Conservation (phyloP, 441 rosid genomes). For the Eruca vesicaria region DNA sequence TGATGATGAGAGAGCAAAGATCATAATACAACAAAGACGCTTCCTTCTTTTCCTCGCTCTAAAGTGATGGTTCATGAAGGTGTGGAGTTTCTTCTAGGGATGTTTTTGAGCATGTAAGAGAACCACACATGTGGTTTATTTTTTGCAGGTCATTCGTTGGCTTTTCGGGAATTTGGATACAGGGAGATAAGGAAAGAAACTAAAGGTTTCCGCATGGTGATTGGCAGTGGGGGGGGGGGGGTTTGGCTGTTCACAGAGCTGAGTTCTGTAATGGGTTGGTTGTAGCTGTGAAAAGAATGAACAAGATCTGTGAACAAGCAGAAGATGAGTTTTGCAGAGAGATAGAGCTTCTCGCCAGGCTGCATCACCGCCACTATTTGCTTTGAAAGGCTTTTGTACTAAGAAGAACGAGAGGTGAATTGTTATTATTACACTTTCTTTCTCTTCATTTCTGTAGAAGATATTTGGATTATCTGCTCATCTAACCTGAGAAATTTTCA, state of each 20-base stretch:
- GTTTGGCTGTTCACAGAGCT: constrained; percentile 86
- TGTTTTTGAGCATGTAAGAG: background rate
- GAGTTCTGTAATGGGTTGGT: constrained; percentile 66
- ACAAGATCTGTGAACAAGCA: constrained; percentile 75
- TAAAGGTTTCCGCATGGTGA: constrained; percentile 54
- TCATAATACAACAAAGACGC: constrained; percentile 47
- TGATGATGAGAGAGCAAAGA: constrained; percentile 42
- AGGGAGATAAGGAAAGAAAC: constrained; percentile 83
- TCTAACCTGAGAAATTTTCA: constrained; percentile 38
- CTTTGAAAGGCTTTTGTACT: constrained; percentile 85
- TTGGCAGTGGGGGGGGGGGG: constrained; percentile 97
- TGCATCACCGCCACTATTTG: constrained; percentile 96
- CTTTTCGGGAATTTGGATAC: constrained; percentile 75
- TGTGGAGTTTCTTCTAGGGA: constrained; percentile 23
- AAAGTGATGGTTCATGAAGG: constrained; percentile 69
- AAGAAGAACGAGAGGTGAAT: constrained; percentile 74
- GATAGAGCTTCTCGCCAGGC: constrained; percentile 89
- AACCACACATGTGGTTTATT: background rate
- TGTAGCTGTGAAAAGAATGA: constrained; percentile 79
- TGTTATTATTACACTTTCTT: background rate
- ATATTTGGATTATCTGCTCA: constrained; percentile 4
- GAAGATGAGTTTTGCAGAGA: constrained; percentile 88
- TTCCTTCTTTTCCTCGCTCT: too few relatives aligned
- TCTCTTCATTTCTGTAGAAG: background rate
- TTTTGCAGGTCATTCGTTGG: constrained; percentile 55